Evolutionary conservation across 2,329 filamentous ascomycete species (phyloP).

Genomic region (Phoma sp.): DNA sequence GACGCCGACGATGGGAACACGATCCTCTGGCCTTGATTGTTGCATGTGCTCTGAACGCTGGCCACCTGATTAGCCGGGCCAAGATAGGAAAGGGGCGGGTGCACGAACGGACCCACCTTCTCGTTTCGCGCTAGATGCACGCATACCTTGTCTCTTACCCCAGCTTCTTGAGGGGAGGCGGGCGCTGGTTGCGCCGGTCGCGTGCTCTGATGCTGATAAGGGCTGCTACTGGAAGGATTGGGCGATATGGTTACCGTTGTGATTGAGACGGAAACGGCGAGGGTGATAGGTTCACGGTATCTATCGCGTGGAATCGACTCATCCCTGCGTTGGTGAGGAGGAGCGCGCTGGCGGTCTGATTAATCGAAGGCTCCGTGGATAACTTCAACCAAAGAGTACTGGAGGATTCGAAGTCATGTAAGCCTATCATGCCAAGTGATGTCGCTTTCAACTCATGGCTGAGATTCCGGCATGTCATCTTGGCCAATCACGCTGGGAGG

Average conservation of each 20-base stretch:
- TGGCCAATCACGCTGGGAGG: neutral
- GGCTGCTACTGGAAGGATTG: neutral
- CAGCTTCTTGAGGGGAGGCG: constrained; percentile 5
- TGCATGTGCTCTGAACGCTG: constrained; percentile 3
- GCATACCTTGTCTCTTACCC: constrained; percentile 5
- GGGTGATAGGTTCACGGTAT: too few species aligned
- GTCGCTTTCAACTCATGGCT: neutral
- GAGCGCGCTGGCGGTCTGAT: too few species aligned
- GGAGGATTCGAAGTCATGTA: too few species aligned
- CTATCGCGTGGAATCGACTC: too few species aligned
- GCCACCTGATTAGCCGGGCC: constrained; percentile 10
- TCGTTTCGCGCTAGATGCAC: constrained; percentile 11
- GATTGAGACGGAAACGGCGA: too few species aligned
- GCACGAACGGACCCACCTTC: constrained; percentile 15
- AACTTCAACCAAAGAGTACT: too few species aligned
- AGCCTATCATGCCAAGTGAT: too few species aligned
- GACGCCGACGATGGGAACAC: neutral
- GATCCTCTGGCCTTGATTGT: neutral
- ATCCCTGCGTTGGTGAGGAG: too few species aligned
- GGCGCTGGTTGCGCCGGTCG: neutral
- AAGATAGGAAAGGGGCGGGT: constrained; percentile 12
- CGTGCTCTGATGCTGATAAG: constrained; percentile 1
- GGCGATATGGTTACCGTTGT: too few species aligned
- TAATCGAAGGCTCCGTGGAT: too few species aligned
- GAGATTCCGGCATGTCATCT: neutral